phyloP scores from a whole-genome alignment of 176 grass and related monocot genomes.

The Avena eriantha region DNA sequence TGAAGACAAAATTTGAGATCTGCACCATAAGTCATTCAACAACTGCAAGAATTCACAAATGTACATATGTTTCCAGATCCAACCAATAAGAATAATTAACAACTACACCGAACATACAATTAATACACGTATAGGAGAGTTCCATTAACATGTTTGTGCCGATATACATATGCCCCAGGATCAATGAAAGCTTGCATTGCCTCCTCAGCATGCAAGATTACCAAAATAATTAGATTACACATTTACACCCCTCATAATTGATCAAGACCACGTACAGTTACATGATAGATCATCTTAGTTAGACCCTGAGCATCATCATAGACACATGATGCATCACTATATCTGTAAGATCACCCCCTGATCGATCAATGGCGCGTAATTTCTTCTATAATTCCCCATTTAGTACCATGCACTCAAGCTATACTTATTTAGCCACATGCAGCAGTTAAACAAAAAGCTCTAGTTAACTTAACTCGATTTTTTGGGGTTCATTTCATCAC shows the following conservation, averaged over 20 bases:
- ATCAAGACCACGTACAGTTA: constrained; percentile 38
- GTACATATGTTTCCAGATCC: neutral
- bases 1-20: neutral
- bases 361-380: constrained; percentile 36
- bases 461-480: constrained; percentile 19
- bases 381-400: constrained; percentile 21
- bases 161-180: constrained; percentile 29
- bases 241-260: constrained; percentile 59
- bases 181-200: constrained; percentile 26
- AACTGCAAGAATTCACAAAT: neutral
- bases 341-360: constrained; percentile 54
- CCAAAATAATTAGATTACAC: constrained; percentile 41
- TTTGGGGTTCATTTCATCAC: constrained; percentile 24
- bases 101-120: neutral
- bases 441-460: constrained; percentile 43
- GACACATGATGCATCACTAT: constrained; percentile 51
- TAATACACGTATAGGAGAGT: constrained; percentile 26
- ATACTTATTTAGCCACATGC: constrained; percentile 55
- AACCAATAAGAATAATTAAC: neutral
- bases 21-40: neutral
- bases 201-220: constrained; percentile 39
- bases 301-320: constrained; percentile 49
- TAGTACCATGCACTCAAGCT: constrained; percentile 40
- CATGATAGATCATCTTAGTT: constrained; percentile 49
- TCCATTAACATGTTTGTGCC: neutral